These are phyloP conservation scores for Komagataea norvegica DNA, from an alignment of 1,139 yeast species.

Conservation along the genomic window DNA sequence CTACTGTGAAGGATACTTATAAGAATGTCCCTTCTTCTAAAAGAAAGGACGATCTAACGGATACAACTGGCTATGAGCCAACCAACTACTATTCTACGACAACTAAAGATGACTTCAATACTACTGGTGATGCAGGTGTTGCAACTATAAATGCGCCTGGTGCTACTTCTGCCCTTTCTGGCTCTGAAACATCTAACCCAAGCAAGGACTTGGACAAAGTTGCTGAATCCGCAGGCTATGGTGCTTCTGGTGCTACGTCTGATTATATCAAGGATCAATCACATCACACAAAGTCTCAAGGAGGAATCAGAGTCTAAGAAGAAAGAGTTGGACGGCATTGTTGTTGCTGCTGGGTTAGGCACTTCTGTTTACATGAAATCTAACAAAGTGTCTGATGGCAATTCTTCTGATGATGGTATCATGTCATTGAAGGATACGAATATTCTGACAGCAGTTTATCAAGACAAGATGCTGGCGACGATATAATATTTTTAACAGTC, in stretches of 20 bases:
- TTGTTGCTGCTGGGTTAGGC: constrained; percentile 2
- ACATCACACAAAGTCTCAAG: neutral
- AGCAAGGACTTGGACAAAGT: constrained; percentile 4
- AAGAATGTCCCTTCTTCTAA: constrained; percentile 10
- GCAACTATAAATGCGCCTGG: neutral
- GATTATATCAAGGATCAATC: constrained; percentile 1
- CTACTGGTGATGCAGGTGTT: neutral
- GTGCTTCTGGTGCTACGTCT: constrained; percentile 17
- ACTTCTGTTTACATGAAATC: too few relatives aligned
- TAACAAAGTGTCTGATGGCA: too few relatives aligned
- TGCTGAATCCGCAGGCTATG: constrained; percentile 14
- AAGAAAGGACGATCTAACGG: constrained; percentile 12
- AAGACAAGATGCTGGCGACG: neutral
- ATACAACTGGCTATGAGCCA: constrained; percentile 20
- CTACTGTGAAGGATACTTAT: constrained; percentile 18
- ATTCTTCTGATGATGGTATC: too few relatives aligned
- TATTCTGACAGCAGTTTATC: too few relatives aligned
- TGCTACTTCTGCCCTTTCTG: neutral
- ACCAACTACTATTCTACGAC: constrained; percentile 17
- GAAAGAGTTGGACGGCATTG: neutral
- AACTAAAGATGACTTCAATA: constrained; percentile 9
- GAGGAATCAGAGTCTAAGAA: neutral
- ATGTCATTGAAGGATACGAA: too few relatives aligned
- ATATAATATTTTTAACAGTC: neutral
- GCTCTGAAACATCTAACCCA: neutral